Conservation (phyloP, 805 yeast genomes). For the Saccharomycopsis malanga region DNA sequence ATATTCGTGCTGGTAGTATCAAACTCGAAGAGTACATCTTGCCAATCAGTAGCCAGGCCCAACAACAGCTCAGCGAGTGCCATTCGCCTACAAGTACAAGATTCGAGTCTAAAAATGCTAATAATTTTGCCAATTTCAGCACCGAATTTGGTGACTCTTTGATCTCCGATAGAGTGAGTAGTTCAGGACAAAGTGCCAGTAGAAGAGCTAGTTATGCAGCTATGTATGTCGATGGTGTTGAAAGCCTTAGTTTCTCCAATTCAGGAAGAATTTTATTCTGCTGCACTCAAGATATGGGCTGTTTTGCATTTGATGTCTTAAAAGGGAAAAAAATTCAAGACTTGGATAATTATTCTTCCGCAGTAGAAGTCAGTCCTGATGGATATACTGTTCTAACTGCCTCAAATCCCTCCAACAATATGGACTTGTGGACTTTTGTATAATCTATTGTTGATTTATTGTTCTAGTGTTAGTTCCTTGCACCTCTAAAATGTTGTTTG, state of each 20-base stretch:
- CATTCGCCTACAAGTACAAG: constrained; percentile 1
- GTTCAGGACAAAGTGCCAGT: neutral
- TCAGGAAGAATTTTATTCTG: constrained; percentile 71
- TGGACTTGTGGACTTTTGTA: constrained; percentile 50
- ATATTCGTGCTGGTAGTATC: constrained; percentile 69
- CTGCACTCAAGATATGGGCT: constrained; percentile 69
- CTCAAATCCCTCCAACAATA: constrained; percentile 65
- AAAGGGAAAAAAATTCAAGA: constrained; percentile 58
- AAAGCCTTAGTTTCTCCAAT: constrained; percentile 62
- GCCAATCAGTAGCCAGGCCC: constrained; percentile 25
- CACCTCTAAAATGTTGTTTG: too few relatives aligned
- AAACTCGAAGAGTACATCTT: constrained; percentile 24
- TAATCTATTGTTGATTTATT: constrained; percentile 6
- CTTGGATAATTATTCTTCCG: constrained; percentile 56
- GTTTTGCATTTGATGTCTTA: constrained; percentile 72
- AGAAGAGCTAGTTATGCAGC: neutral
- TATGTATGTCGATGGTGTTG: constrained; percentile 50
- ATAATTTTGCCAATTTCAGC: neutral
- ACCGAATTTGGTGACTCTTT: neutral
- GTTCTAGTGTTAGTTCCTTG: constrained; percentile 22
- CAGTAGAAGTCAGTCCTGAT: constrained; percentile 65
- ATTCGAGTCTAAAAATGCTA: neutral
- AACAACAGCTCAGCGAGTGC: constrained; percentile 2
- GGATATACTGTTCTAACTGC: constrained; percentile 74
- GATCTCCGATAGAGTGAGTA: neutral